Evolutionary conservation across 2,329 filamentous ascomycete species (phyloP), one percentile per base, ranked within the genome.

Genomic region (Microsporum ferrugineum): DNA sequence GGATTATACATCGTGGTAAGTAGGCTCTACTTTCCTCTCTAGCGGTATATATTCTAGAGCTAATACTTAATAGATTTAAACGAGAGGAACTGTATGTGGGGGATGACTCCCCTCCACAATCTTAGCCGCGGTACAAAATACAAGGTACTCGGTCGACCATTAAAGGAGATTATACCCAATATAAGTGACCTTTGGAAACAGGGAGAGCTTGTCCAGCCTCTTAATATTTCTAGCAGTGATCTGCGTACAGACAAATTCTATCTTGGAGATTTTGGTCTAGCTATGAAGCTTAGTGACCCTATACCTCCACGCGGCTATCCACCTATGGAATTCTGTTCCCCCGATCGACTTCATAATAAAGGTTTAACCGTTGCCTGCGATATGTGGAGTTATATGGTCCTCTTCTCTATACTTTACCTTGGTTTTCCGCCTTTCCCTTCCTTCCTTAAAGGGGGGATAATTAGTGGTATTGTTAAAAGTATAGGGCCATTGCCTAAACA

Each of bases 311-410:
- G 62, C 31, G 63, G 58, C 31, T 63, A 31, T 23, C 53, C 53
- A 17, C 36, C 31, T 56, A 27, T 23, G 31, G 8, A 23, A 27
- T 56, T 27, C 53, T 56, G 53, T 38, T 56, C 67, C 66, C 57
- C 60, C 45, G 49, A 63, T 45, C 67, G 68, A 41, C 62, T 71
- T 59, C 65, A 69, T 68, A 14, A 60, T 12, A 49, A 65, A 63
- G 62, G 62, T 8, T 64, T 68, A 60, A 71, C 65, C 51, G 62
- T 63, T 58, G 66, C 67, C 58, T 70, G 68, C 51, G 68, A 70
- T 53, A 70, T 72, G 61, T 72, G 67, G 69, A 72, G 68, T 51
- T 71, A 70, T 33, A 71, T 71, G 68, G 31, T 66, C 59, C 41
- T 71, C 29, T 71, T 72, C 56, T 55, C 63, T 29, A 57, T 60